Percentiles rank a stretch among this genome's conserved stretches.
Evolutionary conservation across 1,139 yeast species (phyloP).

Genomic region (Saccharomycopsis hybrid): DNA sequence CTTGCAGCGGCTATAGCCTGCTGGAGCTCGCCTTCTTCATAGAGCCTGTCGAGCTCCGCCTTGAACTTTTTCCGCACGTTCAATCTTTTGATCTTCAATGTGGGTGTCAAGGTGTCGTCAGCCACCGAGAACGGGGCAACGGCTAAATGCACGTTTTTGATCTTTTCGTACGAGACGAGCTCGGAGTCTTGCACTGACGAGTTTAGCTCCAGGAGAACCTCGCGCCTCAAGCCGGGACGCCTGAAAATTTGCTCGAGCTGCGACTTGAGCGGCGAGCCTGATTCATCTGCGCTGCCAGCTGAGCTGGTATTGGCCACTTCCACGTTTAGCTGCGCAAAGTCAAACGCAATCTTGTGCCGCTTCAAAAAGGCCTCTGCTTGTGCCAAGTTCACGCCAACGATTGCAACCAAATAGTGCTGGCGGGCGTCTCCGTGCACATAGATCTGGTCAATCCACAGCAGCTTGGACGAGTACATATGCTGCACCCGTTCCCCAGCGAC

Average conservation of each 20-base stretch:
- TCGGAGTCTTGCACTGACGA: constrained; percentile 29
- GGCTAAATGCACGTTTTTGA: constrained; percentile 42
- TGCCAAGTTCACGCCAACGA: constrained; percentile 45
- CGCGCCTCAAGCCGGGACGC: neutral
- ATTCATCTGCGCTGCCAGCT: constrained; percentile 25
- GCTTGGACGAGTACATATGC: constrained; percentile 49
- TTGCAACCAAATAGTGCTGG: constrained; percentile 53
- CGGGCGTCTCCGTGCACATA: constrained; percentile 65
- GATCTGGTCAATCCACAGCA: constrained; percentile 47
- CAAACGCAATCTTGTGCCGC: neutral
- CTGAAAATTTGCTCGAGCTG: constrained; percentile 8
- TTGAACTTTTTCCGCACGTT: constrained; percentile 33
- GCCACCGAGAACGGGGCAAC: constrained; percentile 48
- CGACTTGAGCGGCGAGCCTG: neutral
- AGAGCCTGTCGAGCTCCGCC: neutral
- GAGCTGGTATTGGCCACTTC: constrained; percentile 33
- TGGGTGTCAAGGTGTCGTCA: constrained; percentile 47
- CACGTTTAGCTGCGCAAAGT: neutral
- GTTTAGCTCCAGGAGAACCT: neutral
- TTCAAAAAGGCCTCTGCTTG: neutral
- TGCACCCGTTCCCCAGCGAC: constrained; percentile 76
- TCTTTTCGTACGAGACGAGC: constrained; percentile 52
- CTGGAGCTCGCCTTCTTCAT: constrained; percentile 33
- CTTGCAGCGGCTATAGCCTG: too few species aligned
- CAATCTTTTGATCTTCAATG: constrained; percentile 48